These are phyloP conservation scores for Elaeagnus macrophylla DNA, from an alignment of 306 rosid species.

Conservation along the genomic window DNA sequence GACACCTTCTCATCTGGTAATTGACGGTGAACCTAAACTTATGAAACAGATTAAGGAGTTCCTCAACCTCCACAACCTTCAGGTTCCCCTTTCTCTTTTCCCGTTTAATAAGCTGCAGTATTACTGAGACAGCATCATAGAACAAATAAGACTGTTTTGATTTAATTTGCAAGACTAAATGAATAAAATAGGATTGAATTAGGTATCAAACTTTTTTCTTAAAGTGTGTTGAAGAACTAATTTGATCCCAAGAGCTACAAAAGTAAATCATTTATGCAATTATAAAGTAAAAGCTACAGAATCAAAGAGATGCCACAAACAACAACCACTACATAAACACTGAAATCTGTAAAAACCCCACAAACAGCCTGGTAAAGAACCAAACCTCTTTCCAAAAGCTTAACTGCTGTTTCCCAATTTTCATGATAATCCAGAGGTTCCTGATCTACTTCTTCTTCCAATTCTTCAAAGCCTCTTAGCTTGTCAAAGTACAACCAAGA, in stretches of 20 bases:
- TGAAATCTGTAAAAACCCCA: constrained; percentile 63
- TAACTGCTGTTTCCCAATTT: constrained; percentile 57
- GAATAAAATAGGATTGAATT: too few species aligned
- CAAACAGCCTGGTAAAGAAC: constrained; percentile 63
- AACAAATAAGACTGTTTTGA: too few species aligned
- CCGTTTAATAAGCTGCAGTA: too few species aligned
- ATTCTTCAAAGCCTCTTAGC: constrained; percentile 23
- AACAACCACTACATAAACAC: constrained; percentile 64
- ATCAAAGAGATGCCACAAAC: constrained; percentile 47
- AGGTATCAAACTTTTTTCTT: too few species aligned
- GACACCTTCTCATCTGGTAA: too few species aligned
- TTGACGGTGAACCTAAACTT: too few species aligned
- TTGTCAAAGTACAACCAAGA: constrained; percentile 27
- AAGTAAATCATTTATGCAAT: not conserved
- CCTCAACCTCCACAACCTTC: too few species aligned
- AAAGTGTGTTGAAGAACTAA: too few species aligned
- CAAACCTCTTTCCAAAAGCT: constrained; percentile 77
- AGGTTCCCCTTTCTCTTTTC: too few species aligned
- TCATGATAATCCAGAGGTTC: constrained; percentile 21
- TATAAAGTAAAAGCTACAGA: constrained; percentile 19
- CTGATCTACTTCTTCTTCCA: constrained; percentile 17
- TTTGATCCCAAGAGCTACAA: not conserved
- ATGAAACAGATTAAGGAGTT: too few species aligned
- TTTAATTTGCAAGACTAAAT: too few species aligned
- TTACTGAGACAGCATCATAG: too few species aligned